Percentiles rank a stretch among this genome's conserved stretches.
Conservation (phyloP, 495 filamentous ascomycete genomes). For the Cudoniella acicularis region DNA sequence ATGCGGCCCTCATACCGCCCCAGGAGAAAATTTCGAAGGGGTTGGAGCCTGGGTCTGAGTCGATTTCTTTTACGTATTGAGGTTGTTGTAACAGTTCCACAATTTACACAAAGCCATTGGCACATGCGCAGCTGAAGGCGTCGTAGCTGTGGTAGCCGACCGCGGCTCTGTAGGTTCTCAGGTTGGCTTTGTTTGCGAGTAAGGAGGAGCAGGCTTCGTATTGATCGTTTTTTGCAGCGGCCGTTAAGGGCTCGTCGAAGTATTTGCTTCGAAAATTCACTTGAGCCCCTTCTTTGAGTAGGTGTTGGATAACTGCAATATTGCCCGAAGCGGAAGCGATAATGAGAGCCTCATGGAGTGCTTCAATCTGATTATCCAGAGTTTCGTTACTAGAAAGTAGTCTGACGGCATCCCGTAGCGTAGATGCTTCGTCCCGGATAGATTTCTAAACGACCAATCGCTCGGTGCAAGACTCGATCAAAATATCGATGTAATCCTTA, state of each 20-base stretch:
- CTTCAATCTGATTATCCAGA: not conserved
- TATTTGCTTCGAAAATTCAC: not conserved
- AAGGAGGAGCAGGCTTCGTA: not conserved
- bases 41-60: not conserved
- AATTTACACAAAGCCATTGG: not conserved
- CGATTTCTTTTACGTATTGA: too few species aligned
- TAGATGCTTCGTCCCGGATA: not conserved
- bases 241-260: not conserved
- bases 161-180: not conserved
- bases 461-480: too few species aligned
- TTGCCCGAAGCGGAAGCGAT: not conserved
- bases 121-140: not conserved
- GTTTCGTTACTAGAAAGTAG: not conserved
- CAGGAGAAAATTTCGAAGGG: not conserved
- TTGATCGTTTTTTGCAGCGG: not conserved
- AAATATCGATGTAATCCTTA: too few species aligned
- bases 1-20: too few species aligned
- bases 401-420: not conserved
- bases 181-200: not conserved
- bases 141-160: not conserved
- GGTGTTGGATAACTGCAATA: not conserved
- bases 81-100: not conserved
- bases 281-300: not conserved
- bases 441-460: not conserved
- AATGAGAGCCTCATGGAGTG: not conserved